A percentile compares a stretch with the other conserved stretches of the same genome.
phyloP scores from a whole-genome alignment of 345 rosid genomes.

The Arabidopsis arenosa region DNA sequence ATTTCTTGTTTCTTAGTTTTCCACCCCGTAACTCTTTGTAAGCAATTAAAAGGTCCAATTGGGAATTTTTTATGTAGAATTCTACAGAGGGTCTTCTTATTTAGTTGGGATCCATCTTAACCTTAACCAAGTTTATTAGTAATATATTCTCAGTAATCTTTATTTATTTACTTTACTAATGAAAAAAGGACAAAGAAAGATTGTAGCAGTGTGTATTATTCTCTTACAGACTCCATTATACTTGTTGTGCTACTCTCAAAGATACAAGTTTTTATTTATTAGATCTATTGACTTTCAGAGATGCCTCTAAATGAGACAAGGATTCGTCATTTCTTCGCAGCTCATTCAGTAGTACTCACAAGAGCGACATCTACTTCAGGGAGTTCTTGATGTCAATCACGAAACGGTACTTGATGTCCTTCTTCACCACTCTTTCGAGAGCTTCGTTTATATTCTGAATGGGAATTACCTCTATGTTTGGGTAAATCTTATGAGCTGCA shows the following conservation, averaged over 20 bases:
- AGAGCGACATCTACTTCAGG: constrained; percentile 48
- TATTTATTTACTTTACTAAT: background rate
- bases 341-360: background rate
- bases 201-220: constrained; percentile 12
- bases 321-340: constrained; percentile 13
- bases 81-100: no score
- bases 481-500: constrained; percentile 72
- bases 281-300: background rate
- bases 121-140: no score
- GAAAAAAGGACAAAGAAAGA: background rate
- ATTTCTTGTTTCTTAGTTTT: background rate
- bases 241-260: background rate
- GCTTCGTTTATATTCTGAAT: constrained; percentile 75
- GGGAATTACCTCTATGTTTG: constrained; percentile 71
- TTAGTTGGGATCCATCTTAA: no score
- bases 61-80: background rate
- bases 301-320: background rate
- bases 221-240: constrained; percentile 19
- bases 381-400: constrained; percentile 81
- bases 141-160: background rate
- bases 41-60: background rate
- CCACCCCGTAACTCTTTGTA: background rate
- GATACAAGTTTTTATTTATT: background rate
- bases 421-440: constrained; percentile 75
- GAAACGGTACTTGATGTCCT: constrained; percentile 80